phyloP scores from a whole-genome alignment of 495 filamentous ascomycete genomes.

The Neohortaea acidophila region DNA sequence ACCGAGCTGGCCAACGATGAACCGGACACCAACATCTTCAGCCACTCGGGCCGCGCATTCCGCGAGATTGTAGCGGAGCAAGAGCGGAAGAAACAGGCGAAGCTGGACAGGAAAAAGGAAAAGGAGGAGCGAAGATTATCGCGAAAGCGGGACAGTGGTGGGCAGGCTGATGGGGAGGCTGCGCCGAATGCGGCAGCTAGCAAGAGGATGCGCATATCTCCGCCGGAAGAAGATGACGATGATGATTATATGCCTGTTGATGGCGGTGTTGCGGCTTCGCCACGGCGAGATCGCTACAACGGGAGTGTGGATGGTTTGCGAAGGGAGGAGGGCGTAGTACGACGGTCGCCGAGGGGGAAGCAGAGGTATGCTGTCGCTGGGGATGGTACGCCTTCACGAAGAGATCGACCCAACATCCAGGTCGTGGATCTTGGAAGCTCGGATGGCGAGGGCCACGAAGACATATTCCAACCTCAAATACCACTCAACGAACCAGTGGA shows the following conservation, averaged over 20 bases:
- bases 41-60: slow-evolving; percentile 49
- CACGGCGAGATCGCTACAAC: not conserved
- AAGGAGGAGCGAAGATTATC: slow-evolving; percentile 17
- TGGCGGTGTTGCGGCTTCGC: too few species aligned
- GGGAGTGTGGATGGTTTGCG: not conserved
- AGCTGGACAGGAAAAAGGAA: slow-evolving; percentile 21
- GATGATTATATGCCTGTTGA: slow-evolving; percentile 1
- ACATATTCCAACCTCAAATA: too few species aligned
- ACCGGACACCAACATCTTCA: slow-evolving; percentile 40
- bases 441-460: slow-evolving; percentile 7
- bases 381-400: not conserved
- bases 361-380: not conserved
- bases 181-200: too few species aligned
- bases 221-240: slow-evolving; percentile 7
- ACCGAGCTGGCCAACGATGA: slow-evolving; percentile 24
- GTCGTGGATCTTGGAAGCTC: slow-evolving; percentile 7
- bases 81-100: slow-evolving; percentile 28
- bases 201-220: slow-evolving; percentile 11
- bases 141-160: slow-evolving; percentile 15
- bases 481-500: slow-evolving; percentile 14
- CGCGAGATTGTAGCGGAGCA: slow-evolving; percentile 43
- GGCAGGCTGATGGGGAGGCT: slow-evolving; percentile 2
- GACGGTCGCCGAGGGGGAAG: slow-evolving; percentile 6
- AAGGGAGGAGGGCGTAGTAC: not conserved
- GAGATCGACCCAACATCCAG: too few species aligned